Evolutionary conservation across 2,329 filamentous ascomycete genomes (phyloP), one percentile per base, ranked within the genome.

Genomic region (Trichoderma citrinoviride): DNA sequence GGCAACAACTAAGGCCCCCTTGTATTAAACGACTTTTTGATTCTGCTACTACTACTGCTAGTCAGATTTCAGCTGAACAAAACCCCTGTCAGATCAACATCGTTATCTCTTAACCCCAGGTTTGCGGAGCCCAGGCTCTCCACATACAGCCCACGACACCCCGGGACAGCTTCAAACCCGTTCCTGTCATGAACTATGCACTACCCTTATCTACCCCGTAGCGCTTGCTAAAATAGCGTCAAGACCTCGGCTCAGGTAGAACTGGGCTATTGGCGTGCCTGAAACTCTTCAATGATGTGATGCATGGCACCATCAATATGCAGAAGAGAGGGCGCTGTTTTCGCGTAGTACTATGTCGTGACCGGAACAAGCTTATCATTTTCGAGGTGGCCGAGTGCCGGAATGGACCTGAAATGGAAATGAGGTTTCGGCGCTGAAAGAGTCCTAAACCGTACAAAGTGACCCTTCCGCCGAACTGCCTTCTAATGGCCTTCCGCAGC

Each of bases 41-140:
- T 40, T 49, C 43, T 49, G 55, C 25, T 58, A 58, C 29, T 12
- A 25, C 23, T 40, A 37, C 43, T 49, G 55, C 25, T 58, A 58
- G 43, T 49, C 27, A 40, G 10, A 27, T 47, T 58, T 58, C 55
- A 58, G 29, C 29, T 49, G 27, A 19, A n/a, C 29, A 52, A 12
- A 21, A 12, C 6, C 15, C 43, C 55, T 58, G 55, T 27, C 55
- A 58, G 46, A 46, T 49, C 27, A 15, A 43, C 47, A 47, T 46
- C 17, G 19, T 58, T 58, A 58, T 58, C 55, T 58, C 43, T 58
- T n/a, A 58, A 58, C 55, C 55, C 55, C 55, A 58, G 55, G 55
- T 58, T 58, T 58, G 55, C 55, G 55, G 55, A 49, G 55, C 8
- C 7, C 43, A 23, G 17, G 6, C n/a, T 46, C 23, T 27, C 55